Conservation (phyloP, 1,284 basidiomycete genomes). For the Agroathelia rolfsii region DNA sequence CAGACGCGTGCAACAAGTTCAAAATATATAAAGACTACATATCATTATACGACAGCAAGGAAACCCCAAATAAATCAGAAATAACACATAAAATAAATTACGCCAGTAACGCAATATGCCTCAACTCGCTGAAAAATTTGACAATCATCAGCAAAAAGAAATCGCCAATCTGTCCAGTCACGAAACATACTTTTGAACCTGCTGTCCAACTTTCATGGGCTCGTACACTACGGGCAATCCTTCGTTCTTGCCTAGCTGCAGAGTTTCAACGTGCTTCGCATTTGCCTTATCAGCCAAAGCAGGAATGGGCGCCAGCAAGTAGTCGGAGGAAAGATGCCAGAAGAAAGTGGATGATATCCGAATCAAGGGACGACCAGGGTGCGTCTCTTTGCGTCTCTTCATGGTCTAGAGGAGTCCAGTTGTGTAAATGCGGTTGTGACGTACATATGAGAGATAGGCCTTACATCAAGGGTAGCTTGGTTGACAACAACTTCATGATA, state of each 20-base stretch:
- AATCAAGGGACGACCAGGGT: constrained; percentile 73
- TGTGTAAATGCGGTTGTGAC: constrained; percentile 4
- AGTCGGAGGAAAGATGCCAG: constrained; percentile 86
- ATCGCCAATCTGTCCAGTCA: constrained; percentile 1
- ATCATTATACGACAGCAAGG: too few relatives aligned
- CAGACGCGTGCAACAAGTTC: too few relatives aligned
- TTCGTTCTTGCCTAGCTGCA: constrained; percentile 31
- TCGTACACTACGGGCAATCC: constrained; percentile 46
- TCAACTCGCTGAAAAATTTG: constrained; percentile 56
- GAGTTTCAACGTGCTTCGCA: constrained; percentile 29
- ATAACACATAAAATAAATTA: too few relatives aligned
- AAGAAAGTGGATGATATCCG: constrained; percentile 93
- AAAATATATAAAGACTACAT: too few relatives aligned
- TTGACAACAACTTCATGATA: constrained; percentile 90
- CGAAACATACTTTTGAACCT: constrained; percentile 73
- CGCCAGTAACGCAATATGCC: constrained; percentile 72
- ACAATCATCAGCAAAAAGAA: constrained; percentile 8
- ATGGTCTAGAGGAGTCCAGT: constrained; percentile 43
- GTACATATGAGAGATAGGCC: constrained; percentile 9
- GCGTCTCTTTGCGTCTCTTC: constrained; percentile 42
- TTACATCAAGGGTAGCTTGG: constrained; percentile 60
- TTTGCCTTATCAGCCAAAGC: too few relatives aligned
- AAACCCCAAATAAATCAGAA: too few relatives aligned
- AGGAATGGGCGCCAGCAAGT: constrained; percentile 57
- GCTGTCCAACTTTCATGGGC: constrained; percentile 77